A percentile compares a stretch with the other conserved stretches of the same genome.
Conservation (phyloP, 2,329 filamentous ascomycete genomes). For the Daldinia sp. region DNA sequence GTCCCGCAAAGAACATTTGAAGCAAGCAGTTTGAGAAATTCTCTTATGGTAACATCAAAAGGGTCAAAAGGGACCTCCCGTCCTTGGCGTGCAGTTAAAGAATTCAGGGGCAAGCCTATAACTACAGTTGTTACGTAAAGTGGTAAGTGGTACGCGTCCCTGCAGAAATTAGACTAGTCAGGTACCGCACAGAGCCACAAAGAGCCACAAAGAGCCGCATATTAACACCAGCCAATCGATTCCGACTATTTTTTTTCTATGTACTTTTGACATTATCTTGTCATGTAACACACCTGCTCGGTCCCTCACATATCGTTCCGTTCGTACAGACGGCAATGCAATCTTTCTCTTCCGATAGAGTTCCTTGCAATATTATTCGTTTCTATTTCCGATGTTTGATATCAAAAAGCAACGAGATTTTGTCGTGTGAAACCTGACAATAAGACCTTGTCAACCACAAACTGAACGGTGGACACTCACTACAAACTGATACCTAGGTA, state of each 20-base stretch:
- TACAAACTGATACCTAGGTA: no score
- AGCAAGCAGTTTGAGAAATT: neutral
- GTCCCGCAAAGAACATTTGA: neutral
- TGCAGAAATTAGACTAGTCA: conserved; percentile 18
- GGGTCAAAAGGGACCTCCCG: neutral
- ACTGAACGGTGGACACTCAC: no score
- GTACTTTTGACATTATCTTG: neutral
- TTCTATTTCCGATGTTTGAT: no score
- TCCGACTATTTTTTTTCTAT: neutral
- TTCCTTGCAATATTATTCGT: neutral
- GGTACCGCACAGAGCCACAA: conserved; percentile 19
- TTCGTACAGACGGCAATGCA: no score
- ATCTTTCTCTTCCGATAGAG: no score
- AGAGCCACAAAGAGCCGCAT: no score
- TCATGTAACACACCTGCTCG: neutral
- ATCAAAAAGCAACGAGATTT: no score
- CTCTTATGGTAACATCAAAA: neutral
- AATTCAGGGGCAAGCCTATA: conserved; percentile 13
- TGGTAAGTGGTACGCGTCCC: conserved; percentile 24
- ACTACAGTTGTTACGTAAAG: conserved; percentile 16
- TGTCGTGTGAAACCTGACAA: no score
- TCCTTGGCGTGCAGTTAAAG: neutral
- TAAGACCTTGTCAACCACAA: no score
- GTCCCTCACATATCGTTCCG: neutral
- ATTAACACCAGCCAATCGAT: neutral